phyloP scores from a whole-genome alignment of 768 basidiomycete species.

The Lentinula detonsa region DNA sequence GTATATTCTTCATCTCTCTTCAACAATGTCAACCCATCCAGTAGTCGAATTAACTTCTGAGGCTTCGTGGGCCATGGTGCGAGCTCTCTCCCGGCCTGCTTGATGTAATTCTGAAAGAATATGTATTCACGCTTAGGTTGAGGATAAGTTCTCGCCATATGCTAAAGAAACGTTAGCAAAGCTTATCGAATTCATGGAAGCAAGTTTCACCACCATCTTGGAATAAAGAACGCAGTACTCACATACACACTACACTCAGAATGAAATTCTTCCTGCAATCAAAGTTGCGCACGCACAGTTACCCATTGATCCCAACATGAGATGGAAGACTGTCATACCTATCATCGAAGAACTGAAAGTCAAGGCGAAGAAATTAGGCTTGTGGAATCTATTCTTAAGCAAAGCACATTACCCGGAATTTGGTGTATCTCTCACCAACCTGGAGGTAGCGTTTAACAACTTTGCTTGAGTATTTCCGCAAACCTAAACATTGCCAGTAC shows the following conservation, averaged over 20 bases:
- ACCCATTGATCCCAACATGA: conserved; percentile 61
- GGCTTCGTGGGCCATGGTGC: conserved; percentile 83
- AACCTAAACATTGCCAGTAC: conserved; percentile 46
- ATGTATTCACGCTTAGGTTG: conserved; percentile 43
- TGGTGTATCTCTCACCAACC: conserved; percentile 86
- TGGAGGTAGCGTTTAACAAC: conserved; percentile 56
- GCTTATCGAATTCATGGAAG: conserved; percentile 82
- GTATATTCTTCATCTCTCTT: background rate
- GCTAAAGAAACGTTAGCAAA: conserved; percentile 84
- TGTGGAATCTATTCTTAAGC: conserved; percentile 98
- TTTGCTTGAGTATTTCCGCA: background rate
- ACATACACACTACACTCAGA: conserved; percentile 35
- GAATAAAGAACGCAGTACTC: background rate
- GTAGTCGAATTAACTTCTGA: conserved; percentile 74
- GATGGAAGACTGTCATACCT: conserved; percentile 84
- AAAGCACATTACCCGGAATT: conserved; percentile 87
- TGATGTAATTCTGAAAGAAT: background rate
- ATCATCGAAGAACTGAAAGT: conserved; percentile 79
- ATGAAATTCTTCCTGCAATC: conserved; percentile 81
- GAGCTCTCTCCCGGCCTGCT: background rate
- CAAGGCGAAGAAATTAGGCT: conserved; percentile 81
- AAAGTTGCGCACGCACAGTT: conserved; percentile 77
- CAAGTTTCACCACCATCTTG: conserved; percentile 21
- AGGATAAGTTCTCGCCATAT: conserved; percentile 88
- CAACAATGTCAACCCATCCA: conserved; percentile 58